Percentiles rank a stretch among this genome's conserved stretches.
Evolutionary conservation across 306 rosid species (phyloP).

Genomic region (Fragaria vesca): DNA sequence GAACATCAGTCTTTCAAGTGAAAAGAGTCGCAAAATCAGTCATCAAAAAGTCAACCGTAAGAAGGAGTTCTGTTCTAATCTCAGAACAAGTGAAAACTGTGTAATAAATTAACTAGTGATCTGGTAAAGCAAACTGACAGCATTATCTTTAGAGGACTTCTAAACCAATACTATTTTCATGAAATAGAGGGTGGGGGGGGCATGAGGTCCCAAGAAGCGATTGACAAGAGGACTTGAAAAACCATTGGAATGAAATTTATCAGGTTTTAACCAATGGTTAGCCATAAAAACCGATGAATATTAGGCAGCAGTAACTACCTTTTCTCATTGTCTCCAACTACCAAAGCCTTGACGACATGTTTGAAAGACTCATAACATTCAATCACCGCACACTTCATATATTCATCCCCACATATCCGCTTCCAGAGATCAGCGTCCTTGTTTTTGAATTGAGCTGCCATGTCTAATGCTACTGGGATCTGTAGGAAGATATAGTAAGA

Average conservation of each 20-base stretch:
- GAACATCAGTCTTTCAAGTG: not conserved
- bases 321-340: conserved; percentile 84
- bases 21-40: not conserved
- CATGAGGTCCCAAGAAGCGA: not conserved
- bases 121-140: not conserved
- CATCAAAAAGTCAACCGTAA: not conserved
- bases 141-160: not conserved
- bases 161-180: not conserved
- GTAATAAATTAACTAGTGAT: not conserved
- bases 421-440: conserved; percentile 91
- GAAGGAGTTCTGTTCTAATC: not conserved
- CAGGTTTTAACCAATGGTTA: not conserved
- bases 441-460: conserved; percentile 89
- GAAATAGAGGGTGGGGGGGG: not conserved
- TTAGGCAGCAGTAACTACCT: conserved; percentile 49
- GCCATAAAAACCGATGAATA: not conserved
- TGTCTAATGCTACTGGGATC: conserved; percentile 92
- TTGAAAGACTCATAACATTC: conserved; percentile 90
- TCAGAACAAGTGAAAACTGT: conserved; percentile 1
- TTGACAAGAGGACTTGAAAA: not conserved
- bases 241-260: not conserved
- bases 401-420: conserved; percentile 88
- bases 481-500: conserved; percentile 41
- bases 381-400: conserved; percentile 90
- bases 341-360: conserved; percentile 56